These are phyloP conservation scores for Gaertneriomyces sp. DNA, from an alignment of 192 early-diverging fungal species.

Conservation along the genomic window DNA sequence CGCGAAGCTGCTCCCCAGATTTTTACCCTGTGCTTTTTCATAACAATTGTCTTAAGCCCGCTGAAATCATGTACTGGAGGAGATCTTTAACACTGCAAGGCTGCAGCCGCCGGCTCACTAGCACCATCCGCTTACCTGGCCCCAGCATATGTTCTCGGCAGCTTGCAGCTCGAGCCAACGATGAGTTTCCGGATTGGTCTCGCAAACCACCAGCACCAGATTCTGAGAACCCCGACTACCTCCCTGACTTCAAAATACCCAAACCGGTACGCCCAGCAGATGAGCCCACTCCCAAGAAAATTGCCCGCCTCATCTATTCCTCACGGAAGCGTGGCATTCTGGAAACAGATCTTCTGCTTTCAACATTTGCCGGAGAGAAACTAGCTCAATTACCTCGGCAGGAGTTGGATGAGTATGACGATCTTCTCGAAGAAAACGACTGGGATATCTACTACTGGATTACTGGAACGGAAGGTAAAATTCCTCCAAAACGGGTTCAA, in stretches of 20 bases:
- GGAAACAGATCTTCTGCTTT: constrained; percentile 86
- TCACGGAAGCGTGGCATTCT: constrained; percentile 92
- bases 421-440: constrained; percentile 79
- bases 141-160: too few species aligned
- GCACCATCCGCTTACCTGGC: too few species aligned
- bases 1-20: too few species aligned
- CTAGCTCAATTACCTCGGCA: constrained; percentile 47
- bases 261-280: constrained; percentile 57
- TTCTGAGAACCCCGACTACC: constrained; percentile 2
- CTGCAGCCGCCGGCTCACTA: too few species aligned
- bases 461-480: constrained; percentile 42
- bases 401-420: constrained; percentile 74
- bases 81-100: too few species aligned
- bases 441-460: constrained; percentile 98
- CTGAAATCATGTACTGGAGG: too few species aligned
- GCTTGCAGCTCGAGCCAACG: neutral
- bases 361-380: constrained; percentile 76
- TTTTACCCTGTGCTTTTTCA: too few species aligned
- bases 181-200: constrained; percentile 30
- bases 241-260: constrained; percentile 32
- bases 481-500: constrained; percentile 36
- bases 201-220: constrained; percentile 29
- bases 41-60: too few species aligned
- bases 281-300: constrained; percentile 70
- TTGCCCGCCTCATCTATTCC: constrained; percentile 77